These are phyloP conservation scores for Alternaria incomplexa DNA, from an alignment of 2,329 filamentous ascomycete genomes.

Conservation along the genomic window DNA sequence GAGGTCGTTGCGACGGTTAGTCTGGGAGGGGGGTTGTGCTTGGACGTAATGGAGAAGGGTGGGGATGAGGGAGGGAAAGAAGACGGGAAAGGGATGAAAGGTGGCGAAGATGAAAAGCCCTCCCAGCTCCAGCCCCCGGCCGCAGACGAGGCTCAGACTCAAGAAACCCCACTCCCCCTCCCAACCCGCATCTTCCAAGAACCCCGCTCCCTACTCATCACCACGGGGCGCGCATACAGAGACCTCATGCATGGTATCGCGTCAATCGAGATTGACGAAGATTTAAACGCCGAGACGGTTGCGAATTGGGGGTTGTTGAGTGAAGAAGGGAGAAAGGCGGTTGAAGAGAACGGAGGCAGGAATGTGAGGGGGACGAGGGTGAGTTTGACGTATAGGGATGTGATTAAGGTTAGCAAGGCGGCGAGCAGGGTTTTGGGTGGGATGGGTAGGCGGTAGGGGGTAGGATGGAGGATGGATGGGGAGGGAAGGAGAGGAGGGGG, in stretches of 20 bases:
- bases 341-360: constrained; percentile 55
- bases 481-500: no score
- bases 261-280: constrained; percentile 67
- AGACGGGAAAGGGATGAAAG: background rate
- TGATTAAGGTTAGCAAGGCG: constrained; percentile 58
- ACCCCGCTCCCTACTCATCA: constrained; percentile 78
- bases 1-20: constrained; percentile 91
- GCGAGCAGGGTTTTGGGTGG: constrained; percentile 41
- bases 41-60: constrained; percentile 71
- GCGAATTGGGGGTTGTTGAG: constrained; percentile 75
- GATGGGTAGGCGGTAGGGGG: constrained; percentile 2
- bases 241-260: constrained; percentile 78
- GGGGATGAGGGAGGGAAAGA: background rate
- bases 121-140: background rate
- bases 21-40: constrained; percentile 75
- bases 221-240: constrained; percentile 70
- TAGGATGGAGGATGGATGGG: background rate
- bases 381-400: constrained; percentile 85
- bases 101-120: background rate
- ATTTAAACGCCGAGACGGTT: constrained; percentile 63
- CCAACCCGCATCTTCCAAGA: constrained; percentile 75
- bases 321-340: constrained; percentile 45
- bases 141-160: background rate
- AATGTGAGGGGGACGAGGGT: constrained; percentile 67
- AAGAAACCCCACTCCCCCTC: background rate